phyloP scores from a whole-genome alignment of 345 rosid genomes.

The Linum usitatissimum region DNA sequence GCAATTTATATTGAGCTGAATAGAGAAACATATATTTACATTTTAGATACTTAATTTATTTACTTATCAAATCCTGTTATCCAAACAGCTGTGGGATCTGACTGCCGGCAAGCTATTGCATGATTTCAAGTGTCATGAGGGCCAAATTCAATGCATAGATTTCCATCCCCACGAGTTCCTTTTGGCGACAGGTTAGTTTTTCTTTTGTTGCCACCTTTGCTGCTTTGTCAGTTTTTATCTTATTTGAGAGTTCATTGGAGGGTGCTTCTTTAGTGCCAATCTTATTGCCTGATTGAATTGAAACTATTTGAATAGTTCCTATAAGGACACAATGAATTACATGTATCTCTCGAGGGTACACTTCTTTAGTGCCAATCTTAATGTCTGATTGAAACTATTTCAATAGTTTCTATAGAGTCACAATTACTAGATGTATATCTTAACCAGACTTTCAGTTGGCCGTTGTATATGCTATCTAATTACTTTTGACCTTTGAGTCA shows the following conservation, averaged over 20 bases:
- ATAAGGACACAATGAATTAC: background rate
- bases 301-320: background rate
- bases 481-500: too few species aligned
- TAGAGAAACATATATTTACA: background rate
- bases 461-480: background rate
- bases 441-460: background rate
- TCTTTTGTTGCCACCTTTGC: too few species aligned
- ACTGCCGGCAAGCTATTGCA: constrained; percentile 94
- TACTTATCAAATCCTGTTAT: constrained; percentile 2
- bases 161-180: constrained; percentile 97
- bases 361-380: background rate
- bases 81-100: constrained; percentile 86
- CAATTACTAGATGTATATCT: background rate
- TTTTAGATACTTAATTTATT: constrained; percentile 1
- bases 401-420: background rate
- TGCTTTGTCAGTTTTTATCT: background rate
- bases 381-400: background rate
- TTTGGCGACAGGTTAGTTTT: constrained; percentile 76
- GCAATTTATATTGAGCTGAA: background rate
- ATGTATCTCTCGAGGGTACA: background rate
- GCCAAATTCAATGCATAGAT: constrained; percentile 92
- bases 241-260: background rate
- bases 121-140: constrained; percentile 88
- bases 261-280: background rate
- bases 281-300: background rate